These are phyloP conservation scores for Coemansia sp. DNA, from an alignment of 192 early-diverging fungal genomes.

Conservation along the genomic window DNA sequence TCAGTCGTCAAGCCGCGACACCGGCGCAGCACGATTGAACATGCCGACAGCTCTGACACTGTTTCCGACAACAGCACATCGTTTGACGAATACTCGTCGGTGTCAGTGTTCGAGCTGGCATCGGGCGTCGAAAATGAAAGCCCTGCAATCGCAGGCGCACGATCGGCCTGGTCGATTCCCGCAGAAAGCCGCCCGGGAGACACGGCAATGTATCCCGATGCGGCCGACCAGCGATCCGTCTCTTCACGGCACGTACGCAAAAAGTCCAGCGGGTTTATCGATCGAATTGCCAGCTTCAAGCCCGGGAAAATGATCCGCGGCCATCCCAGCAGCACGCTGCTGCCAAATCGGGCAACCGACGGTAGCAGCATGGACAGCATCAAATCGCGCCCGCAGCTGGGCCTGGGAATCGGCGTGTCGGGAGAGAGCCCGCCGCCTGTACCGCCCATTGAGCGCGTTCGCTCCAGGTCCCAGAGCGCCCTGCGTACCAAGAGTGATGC, in stretches of 20 bases:
- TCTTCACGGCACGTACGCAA: constrained; percentile 27
- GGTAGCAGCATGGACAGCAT: constrained; percentile 18
- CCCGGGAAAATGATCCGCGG: constrained; percentile 2
- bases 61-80: constrained; percentile 24
- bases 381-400: constrained; percentile 38
- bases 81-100: constrained; percentile 12
- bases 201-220: not conserved
- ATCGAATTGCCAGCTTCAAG: constrained; percentile 26
- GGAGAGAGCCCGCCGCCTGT: not conserved
- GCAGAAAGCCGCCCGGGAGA: not conserved
- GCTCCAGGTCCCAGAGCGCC: constrained; percentile 2
- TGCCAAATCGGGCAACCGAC: not conserved
- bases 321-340: not conserved
- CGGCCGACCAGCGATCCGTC: not conserved
- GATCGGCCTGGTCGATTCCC: not conserved
- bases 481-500: constrained; percentile 19
- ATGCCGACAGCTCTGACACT: constrained; percentile 17
- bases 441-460: not conserved
- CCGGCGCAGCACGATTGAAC: constrained; percentile 19
- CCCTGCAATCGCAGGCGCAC: not conserved
- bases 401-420: constrained; percentile 13
- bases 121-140: not conserved
- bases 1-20: constrained; percentile 26
- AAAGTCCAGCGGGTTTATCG: constrained; percentile 42
- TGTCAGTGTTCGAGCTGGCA: constrained; percentile 24